Evolutionary conservation across 73 alveolate genomes (phyloP).

Genomic region (Tetrahymena borealis): DNA sequence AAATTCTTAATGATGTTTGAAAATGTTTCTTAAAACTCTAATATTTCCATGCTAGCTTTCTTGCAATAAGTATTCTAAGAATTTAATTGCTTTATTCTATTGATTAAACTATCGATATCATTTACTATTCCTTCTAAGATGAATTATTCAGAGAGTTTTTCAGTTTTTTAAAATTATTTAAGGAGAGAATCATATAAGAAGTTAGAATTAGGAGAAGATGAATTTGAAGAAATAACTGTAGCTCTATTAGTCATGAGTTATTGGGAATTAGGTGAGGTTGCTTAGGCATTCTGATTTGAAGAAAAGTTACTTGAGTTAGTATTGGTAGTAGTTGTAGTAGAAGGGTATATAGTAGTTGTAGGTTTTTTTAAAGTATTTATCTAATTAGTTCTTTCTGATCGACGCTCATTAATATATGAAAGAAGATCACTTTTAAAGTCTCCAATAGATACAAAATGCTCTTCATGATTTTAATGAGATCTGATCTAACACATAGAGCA

Average conservation of each 20-base stretch:
- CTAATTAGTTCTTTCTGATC: background rate
- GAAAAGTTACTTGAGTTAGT: no score
- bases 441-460: background rate
- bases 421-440: background rate
- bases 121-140: background rate
- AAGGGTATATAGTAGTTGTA: background rate
- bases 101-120: background rate
- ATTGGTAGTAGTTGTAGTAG: no score
- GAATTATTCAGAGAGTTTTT: background rate
- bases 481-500: background rate
- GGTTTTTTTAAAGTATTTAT: background rate
- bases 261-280: no score
- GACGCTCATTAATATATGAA: background rate
- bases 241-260: background rate
- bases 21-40: background rate
- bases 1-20: background rate
- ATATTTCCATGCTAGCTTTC: background rate
- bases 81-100: background rate
- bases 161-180: background rate
- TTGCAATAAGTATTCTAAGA: background rate
- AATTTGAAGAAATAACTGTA: no score
- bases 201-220: background rate
- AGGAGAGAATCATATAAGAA: background rate
- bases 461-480: background rate
- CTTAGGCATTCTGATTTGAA: no score